Evolutionary conservation across 2,329 filamentous ascomycete genomes (phyloP).

Genomic region (Nemania serpens): DNA sequence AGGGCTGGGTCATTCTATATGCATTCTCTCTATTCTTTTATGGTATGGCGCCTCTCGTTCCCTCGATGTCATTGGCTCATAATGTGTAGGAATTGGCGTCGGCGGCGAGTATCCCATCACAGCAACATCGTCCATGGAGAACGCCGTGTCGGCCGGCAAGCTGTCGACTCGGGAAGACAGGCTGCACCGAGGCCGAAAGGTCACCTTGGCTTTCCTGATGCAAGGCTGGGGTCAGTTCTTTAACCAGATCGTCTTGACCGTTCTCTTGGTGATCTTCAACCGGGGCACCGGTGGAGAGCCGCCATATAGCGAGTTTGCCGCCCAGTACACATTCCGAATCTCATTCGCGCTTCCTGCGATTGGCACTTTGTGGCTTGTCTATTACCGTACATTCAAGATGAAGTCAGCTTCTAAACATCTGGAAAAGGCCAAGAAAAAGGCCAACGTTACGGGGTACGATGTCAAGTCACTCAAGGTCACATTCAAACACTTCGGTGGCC

Average conservation of each 20-base stretch:
- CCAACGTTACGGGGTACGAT: conserved; percentile 90
- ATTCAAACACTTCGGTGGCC: conserved; percentile 81
- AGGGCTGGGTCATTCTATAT: conserved; percentile 98
- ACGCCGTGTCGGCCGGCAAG: conserved; percentile 81
- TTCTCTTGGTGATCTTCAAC: conserved; percentile 88
- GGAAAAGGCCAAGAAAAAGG: conserved; percentile 79
- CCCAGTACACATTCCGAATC: conserved; percentile 89
- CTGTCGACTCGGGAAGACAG: conserved; percentile 91
- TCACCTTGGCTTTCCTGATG: conserved; percentile 96
- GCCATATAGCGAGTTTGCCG: conserved; percentile 76
- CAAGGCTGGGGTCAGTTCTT: conserved; percentile 96
- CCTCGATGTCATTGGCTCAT: conserved; percentile 30
- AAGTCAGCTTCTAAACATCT: conserved; percentile 83
- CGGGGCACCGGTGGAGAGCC: conserved; percentile 70
- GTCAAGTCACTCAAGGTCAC: conserved; percentile 79
- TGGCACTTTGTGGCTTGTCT: conserved; percentile 91
- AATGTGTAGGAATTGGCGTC: conserved; percentile 55
- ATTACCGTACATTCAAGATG: conserved; percentile 97
- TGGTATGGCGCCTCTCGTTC: conserved; percentile 54
- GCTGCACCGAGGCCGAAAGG: conserved; percentile 92
- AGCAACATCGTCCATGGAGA: conserved; percentile 92
- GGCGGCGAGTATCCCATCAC: conserved; percentile 97
- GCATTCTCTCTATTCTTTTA: conserved; percentile 95
- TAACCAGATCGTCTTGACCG: conserved; percentile 89
- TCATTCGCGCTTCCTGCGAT: conserved; percentile 91